Evolutionary conservation across 768 basidiomycete species (phyloP).

Genomic region (Podaxis sp.): DNA sequence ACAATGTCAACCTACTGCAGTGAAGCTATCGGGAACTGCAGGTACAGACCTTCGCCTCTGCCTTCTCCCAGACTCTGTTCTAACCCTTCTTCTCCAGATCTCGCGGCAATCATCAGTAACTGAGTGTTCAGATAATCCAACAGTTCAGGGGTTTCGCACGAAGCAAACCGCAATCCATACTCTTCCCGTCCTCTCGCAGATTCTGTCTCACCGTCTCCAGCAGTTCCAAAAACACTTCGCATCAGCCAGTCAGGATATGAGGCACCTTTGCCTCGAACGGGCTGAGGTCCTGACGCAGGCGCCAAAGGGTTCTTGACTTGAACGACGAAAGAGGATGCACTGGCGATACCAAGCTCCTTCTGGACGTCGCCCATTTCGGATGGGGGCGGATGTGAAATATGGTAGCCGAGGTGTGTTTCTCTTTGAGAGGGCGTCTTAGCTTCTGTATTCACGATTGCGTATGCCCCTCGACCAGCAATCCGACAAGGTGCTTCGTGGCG

Average conservation of each 20-base stretch:
- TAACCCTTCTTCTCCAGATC: conserved; percentile 41
- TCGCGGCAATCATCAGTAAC: conserved; percentile 49
- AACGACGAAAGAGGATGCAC: conserved; percentile 49
- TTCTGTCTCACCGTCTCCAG: conserved; percentile 9
- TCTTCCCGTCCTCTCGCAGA: conserved; percentile 34
- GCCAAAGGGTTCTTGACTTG: conserved; percentile 62
- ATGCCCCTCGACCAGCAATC: conserved; percentile 53
- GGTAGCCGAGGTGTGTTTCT: conserved; percentile 54
- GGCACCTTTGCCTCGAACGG: conserved; percentile 28
- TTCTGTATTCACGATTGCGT: conserved; percentile 52
- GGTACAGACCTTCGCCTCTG: conserved; percentile 41
- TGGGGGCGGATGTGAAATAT: conserved; percentile 48
- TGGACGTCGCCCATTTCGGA: conserved; percentile 50
- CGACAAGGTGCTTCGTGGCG: conserved; percentile 49
- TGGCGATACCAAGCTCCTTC: conserved; percentile 45
- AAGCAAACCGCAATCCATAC: conserved; percentile 47
- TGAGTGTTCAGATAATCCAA: conserved; percentile 53
- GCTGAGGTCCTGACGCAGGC: conserved; percentile 30
- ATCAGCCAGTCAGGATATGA: conserved; percentile 45
- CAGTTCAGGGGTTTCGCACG: conserved; percentile 45
- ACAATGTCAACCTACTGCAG: background rate
- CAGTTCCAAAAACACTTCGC: conserved; percentile 41
- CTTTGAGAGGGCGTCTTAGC: conserved; percentile 38
- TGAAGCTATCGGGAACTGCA: background rate
- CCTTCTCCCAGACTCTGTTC: conserved; percentile 48